These are phyloP conservation scores for Hypoxylon sp. DNA, from an alignment of 2,329 filamentous ascomycete genomes.

Conservation along the genomic window DNA sequence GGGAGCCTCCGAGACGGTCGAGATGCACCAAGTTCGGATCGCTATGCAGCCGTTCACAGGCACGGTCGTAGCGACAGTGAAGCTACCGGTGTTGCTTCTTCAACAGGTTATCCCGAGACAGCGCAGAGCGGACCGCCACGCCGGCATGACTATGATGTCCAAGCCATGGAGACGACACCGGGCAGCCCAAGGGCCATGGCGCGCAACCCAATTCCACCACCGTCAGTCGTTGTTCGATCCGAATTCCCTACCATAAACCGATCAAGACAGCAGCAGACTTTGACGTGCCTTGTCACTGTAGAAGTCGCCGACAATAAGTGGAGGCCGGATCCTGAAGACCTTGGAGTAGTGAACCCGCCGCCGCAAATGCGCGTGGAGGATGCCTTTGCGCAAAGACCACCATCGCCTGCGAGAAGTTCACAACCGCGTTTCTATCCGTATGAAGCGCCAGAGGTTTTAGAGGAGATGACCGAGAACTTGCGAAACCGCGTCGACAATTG, in stretches of 20 bases:
- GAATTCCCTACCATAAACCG: slow-evolving; percentile 95
- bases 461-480: slow-evolving; percentile 88
- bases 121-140: slow-evolving; percentile 78
- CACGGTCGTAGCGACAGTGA: slow-evolving; percentile 86
- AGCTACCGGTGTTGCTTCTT: slow-evolving; percentile 79
- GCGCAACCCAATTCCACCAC: slow-evolving; percentile 90
- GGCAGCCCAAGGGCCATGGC: slow-evolving; percentile 78
- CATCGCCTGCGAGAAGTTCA: slow-evolving; percentile 71
- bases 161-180: slow-evolving; percentile 92
- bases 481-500: slow-evolving; percentile 95
- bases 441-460: slow-evolving; percentile 81
- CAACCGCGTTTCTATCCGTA: slow-evolving; percentile 75
- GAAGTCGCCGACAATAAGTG: slow-evolving; percentile 95
- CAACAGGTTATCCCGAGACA: slow-evolving; percentile 83
- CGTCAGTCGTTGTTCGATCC: slow-evolving; percentile 93
- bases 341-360: slow-evolving; percentile 68
- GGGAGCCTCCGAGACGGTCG: slow-evolving; percentile 65
- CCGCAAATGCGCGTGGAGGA: slow-evolving; percentile 67
- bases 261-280: slow-evolving; percentile 92
- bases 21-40: slow-evolving; percentile 62
- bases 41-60: slow-evolving; percentile 60
- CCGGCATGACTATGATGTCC: slow-evolving; percentile 93
- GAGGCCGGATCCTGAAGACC: slow-evolving; percentile 86
- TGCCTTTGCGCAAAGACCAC: slow-evolving; percentile 65
- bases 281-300: slow-evolving; percentile 94